Conservation (phyloP, 352 stramenopile species). For the Pythium aquatile region DNA sequence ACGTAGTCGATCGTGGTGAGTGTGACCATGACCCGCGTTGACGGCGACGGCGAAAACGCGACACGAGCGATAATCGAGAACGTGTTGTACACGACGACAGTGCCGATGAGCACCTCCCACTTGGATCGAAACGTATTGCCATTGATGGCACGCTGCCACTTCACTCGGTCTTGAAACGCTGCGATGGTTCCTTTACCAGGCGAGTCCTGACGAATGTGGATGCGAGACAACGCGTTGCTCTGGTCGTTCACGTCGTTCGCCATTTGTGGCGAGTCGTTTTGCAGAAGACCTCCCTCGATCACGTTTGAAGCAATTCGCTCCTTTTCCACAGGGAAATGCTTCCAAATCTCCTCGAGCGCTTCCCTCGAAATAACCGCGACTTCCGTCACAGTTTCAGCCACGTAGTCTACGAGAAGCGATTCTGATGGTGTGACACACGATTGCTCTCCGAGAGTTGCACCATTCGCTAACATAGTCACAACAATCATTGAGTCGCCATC, state of each 20-base stretch:
- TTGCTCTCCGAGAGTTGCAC: conserved; percentile 19
- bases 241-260: not conserved
- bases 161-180: conserved; percentile 14
- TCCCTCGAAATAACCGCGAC: conserved; percentile 19
- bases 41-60: conserved; percentile 24
- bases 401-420: conserved; percentile 18
- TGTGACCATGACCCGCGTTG: conserved; percentile 18
- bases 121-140: conserved; percentile 26
- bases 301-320: conserved; percentile 10
- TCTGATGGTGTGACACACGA: conserved; percentile 22
- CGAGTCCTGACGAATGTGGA: conserved; percentile 16
- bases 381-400: conserved; percentile 21
- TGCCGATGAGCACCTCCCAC: conserved; percentile 32
- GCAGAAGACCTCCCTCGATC: not conserved
- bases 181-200: not conserved
- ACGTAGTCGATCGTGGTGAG: conserved; percentile 31
- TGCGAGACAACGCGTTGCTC: conserved; percentile 10
- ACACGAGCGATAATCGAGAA: conserved; percentile 33
- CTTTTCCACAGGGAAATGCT: conserved; percentile 23
- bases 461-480: conserved; percentile 11
- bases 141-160: conserved; percentile 35
- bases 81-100: conserved; percentile 38
- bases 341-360: conserved; percentile 16
- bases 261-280: not conserved
- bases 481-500: conserved; percentile 14